Conservation (phyloP, 1,139 yeast species). For the Geotrichum fermentans region DNA sequence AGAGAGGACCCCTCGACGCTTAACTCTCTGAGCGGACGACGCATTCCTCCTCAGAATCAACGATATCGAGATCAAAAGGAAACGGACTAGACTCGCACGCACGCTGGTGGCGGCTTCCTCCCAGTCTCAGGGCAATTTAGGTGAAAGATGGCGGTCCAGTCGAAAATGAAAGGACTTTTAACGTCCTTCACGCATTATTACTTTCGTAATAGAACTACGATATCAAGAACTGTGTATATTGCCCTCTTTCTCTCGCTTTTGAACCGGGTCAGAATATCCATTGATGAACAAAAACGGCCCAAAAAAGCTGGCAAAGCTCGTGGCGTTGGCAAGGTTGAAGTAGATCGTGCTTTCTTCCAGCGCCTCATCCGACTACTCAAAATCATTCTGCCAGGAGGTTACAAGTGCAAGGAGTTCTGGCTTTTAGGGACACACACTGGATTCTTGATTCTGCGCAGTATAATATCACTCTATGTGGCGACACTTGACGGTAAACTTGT, state of each 20-base stretch:
- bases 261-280: slow-evolving; percentile 27
- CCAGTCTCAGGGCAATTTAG: too few relatives aligned
- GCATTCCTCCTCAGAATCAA: too few relatives aligned
- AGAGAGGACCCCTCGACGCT: too few relatives aligned
- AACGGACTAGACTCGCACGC: too few relatives aligned
- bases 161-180: slow-evolving; percentile 16
- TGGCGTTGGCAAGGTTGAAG: slow-evolving; percentile 30
- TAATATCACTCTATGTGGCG: slow-evolving; percentile 77
- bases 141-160: slow-evolving; percentile 17
- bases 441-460: slow-evolving; percentile 62
- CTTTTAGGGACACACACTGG: slow-evolving; percentile 54
- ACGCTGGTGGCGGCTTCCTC: too few relatives aligned
- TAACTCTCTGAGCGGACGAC: too few relatives aligned
- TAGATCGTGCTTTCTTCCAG: slow-evolving; percentile 34
- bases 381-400: slow-evolving; percentile 39
- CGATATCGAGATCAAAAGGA: too few relatives aligned
- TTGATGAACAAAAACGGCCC: slow-evolving; percentile 22
- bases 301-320: slow-evolving; percentile 16
- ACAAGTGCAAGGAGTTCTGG: slow-evolving; percentile 36
- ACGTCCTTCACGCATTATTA: slow-evolving; percentile 22
- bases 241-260: slow-evolving; percentile 27
- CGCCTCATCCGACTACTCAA: slow-evolving; percentile 32
- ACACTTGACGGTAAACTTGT: slow-evolving; percentile 82
- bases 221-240: slow-evolving; percentile 30
- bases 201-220: slow-evolving; percentile 28